Percentiles rank a stretch among this genome's conserved stretches.
Conservation (phyloP, 2,329 filamentous ascomycete genomes). For the Aspergillus quadricinctus region DNA sequence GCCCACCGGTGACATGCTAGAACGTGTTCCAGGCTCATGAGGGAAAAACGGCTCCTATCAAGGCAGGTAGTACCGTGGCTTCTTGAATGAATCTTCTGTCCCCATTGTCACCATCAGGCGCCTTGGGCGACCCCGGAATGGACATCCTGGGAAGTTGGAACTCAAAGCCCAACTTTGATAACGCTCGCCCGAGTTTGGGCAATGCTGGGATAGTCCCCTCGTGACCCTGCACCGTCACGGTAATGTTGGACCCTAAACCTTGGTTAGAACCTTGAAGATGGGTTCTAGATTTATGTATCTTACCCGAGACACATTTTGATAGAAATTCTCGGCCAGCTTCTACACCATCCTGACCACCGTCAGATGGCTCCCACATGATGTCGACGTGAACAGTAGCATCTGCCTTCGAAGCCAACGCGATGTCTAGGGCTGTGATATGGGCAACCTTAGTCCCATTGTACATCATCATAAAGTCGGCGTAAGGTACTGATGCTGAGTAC, state of each 20-base stretch:
- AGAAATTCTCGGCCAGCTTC: slow-evolving; percentile 66
- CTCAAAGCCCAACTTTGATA: slow-evolving; percentile 68
- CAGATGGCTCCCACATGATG: slow-evolving; percentile 69
- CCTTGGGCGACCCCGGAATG: slow-evolving; percentile 48
- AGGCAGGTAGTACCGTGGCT: slow-evolving; percentile 55
- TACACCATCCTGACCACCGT: slow-evolving; percentile 58
- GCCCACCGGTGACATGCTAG: slow-evolving; percentile 5
- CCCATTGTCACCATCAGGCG: slow-evolving; percentile 39
- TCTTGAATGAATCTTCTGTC: slow-evolving; percentile 72
- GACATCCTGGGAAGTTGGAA: slow-evolving; percentile 66
- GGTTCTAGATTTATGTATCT: slow-evolving; percentile 3
- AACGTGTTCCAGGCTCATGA: slow-evolving; percentile 7
- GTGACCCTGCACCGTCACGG: slow-evolving; percentile 69
- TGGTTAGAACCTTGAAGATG: slow-evolving; percentile 5
- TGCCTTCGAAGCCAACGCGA: slow-evolving; percentile 62
- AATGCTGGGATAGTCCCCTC: slow-evolving; percentile 67
- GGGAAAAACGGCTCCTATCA: slow-evolving; percentile 15
- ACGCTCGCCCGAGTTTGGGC: slow-evolving; percentile 65
- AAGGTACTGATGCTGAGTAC: slow-evolving; percentile 80
- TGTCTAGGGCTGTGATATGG: slow-evolving; percentile 63
- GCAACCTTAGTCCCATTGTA: slow-evolving; percentile 72
- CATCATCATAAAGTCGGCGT: slow-evolving; percentile 68
- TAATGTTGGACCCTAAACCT: slow-evolving; percentile 67
- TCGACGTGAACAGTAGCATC: slow-evolving; percentile 67
- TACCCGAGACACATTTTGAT: slow-evolving; percentile 79